Conservation (phyloP, 768 basidiomycete species). For the Boletus reticuloceps region DNA sequence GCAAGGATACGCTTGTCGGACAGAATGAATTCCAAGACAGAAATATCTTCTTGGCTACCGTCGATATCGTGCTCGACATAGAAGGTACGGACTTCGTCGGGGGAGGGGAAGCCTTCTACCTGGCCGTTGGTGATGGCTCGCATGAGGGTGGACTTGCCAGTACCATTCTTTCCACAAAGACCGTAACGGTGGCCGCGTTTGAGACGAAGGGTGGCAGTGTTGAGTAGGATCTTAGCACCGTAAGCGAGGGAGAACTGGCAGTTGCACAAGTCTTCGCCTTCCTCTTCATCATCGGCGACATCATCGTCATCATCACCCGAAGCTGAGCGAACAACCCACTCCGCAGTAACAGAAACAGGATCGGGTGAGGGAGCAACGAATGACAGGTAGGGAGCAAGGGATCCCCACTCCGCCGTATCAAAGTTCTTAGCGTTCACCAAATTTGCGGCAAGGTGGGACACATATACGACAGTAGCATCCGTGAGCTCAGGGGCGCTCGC, state of each 20-base stretch:
- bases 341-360: constrained; percentile 62
- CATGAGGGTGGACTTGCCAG: constrained; percentile 95
- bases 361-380: constrained; percentile 66
- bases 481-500: constrained; percentile 53
- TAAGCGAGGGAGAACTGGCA: constrained; percentile 99
- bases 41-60: constrained; percentile 88
- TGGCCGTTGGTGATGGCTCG: constrained; percentile 92
- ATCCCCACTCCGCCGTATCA: constrained; percentile 84
- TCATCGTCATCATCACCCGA: constrained; percentile 69
- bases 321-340: constrained; percentile 89
- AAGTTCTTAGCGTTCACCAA: constrained; percentile 91
- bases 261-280: constrained; percentile 98
- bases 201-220: constrained; percentile 94
- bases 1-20: constrained; percentile 81
- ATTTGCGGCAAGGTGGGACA: constrained; percentile 76
- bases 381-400: constrained; percentile 71
- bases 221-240: constrained; percentile 97
- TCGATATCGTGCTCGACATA: constrained; percentile 99
- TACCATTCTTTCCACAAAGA: constrained; percentile 98
- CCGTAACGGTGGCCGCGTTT: constrained; percentile 99
- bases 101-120: constrained; percentile 98
- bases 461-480: constrained; percentile 64
- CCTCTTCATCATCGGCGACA: constrained; percentile 86
- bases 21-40: constrained; percentile 86
- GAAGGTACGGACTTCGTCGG: constrained; percentile 96